Evolutionary conservation across 1,284 basidiomycete genomes (phyloP), one percentile per base, ranked within the genome.

Genomic region (Ceratobasidium sp.): DNA sequence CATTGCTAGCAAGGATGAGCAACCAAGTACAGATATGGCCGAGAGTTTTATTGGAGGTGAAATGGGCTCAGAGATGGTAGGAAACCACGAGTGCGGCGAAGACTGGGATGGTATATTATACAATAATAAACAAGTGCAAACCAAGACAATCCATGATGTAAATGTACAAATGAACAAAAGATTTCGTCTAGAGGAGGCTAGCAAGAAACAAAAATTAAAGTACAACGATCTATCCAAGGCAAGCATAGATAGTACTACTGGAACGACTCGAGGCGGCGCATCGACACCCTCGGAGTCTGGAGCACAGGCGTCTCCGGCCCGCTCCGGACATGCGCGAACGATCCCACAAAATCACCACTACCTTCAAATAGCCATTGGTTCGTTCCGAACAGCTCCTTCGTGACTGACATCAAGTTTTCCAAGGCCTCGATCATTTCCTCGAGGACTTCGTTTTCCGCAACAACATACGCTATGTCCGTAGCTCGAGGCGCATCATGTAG

Each of bases 341-440:
- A 59, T 4, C 69, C 59, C n/a, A 9, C 61, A 38, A 48, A 42
- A 10, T 59, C 42, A 46, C 50, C 42, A 9, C 56, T 67, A 7
- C 62, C 61, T 48, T 73, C 70, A 26, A 50, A 44, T 4, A 76
- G 62, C 88, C 88, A 89, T n/a, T 85, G 83, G 9, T 86, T 85
- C 17, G 86, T 86, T 7, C 88, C 88, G 78, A 89, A 89, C 23
- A 89, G 80, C 66, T 86, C 82, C 2, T 87, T 84, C 38, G 84
- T 86, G 13, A 87, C 77, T 44, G 86, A 83, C 38, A 88, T 81
- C 44, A 89, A 79, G 61, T 85, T 84, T 68, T 89, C 88, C 4
- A 89, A 81, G 15, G 85, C 84, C 48, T 86, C 85, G n/a, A 89
- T 87, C 77, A 89, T 79, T 66, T 87, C 84, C 59, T 84, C 83